Evolutionary conservation across 257 asterid species (phyloP).

Genomic region (Solanum etuberosum): DNA sequence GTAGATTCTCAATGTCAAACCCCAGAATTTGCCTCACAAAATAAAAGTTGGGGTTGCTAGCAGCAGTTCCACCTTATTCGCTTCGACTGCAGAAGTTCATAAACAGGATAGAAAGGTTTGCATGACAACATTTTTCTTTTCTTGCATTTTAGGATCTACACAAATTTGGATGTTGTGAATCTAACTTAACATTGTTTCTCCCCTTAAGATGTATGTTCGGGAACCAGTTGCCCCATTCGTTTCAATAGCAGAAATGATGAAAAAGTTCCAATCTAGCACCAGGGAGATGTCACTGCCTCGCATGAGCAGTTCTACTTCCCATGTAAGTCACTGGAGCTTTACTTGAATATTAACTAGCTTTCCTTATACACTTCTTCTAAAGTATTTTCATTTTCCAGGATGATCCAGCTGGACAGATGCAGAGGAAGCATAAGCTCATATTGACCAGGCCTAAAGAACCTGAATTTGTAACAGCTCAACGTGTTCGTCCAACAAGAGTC

Average conservation of each 20-base stretch:
- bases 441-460: slow-evolving; percentile 92
- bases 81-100: slow-evolving; percentile 31
- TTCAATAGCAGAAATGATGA: slow-evolving; percentile 89
- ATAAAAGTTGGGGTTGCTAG: slow-evolving; percentile 34
- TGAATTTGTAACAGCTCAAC: slow-evolving; percentile 82
- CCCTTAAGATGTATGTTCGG: slow-evolving; percentile 56
- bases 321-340: slow-evolving; percentile 17
- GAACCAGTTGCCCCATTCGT: slow-evolving; percentile 69
- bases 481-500: slow-evolving; percentile 51
- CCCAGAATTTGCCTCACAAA: slow-evolving; percentile 65
- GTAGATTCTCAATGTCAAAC: slow-evolving; percentile 69
- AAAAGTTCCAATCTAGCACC: slow-evolving; percentile 73
- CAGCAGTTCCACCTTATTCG: slow-evolving; percentile 29
- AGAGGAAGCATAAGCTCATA: slow-evolving; percentile 52
- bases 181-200: not conserved
- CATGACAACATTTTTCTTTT: not conserved
- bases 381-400: slow-evolving; percentile 3
- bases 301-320: slow-evolving; percentile 26
- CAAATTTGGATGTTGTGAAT: not conserved
- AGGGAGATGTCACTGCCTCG: slow-evolving; percentile 44
- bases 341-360: not conserved
- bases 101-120: slow-evolving; percentile 75
- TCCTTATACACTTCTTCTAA: not conserved
- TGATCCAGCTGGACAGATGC: slow-evolving; percentile 13
- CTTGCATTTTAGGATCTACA: not conserved